These are phyloP conservation scores for Diaporthe citriasiana DNA, from an alignment of 2,329 filamentous ascomycete species.

Conservation along the genomic window DNA sequence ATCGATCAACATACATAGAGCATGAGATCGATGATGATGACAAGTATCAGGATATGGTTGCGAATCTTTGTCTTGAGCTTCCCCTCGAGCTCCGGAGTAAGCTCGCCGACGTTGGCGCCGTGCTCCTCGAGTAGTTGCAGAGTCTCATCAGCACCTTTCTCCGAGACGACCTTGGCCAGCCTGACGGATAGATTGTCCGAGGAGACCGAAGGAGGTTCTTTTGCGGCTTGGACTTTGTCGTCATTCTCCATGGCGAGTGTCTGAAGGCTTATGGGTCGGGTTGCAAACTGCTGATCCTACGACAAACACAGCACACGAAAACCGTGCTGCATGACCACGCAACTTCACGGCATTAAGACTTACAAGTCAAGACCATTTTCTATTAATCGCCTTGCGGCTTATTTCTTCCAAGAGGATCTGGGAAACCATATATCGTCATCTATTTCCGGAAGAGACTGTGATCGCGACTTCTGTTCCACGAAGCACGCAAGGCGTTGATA, in stretches of 20 bases:
- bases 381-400: background rate
- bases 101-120: slow-evolving; percentile 49
- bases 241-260: slow-evolving; percentile 1
- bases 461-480: slow-evolving; percentile 31
- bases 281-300: background rate
- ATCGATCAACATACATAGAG: slow-evolving; percentile 51
- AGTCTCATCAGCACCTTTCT: slow-evolving; percentile 52
- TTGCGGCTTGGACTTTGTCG: background rate
- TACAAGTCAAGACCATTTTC: background rate
- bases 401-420: background rate
- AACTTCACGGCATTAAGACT: background rate
- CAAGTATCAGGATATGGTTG: slow-evolving; percentile 50
- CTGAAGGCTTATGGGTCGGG: background rate
- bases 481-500: slow-evolving; percentile 23
- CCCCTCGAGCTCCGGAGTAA: slow-evolving; percentile 52
- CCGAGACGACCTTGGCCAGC: slow-evolving; percentile 26
- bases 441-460: background rate
- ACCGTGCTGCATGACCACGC: background rate
- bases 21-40: slow-evolving; percentile 54
- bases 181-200: slow-evolving; percentile 8
- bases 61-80: slow-evolving; percentile 52
- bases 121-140: slow-evolving; percentile 53
- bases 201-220: slow-evolving; percentile 6
- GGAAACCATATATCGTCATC: background rate
- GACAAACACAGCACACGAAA: background rate